Evolutionary conservation across 768 basidiomycete genomes (phyloP).

Genomic region (Russula sp.): DNA sequence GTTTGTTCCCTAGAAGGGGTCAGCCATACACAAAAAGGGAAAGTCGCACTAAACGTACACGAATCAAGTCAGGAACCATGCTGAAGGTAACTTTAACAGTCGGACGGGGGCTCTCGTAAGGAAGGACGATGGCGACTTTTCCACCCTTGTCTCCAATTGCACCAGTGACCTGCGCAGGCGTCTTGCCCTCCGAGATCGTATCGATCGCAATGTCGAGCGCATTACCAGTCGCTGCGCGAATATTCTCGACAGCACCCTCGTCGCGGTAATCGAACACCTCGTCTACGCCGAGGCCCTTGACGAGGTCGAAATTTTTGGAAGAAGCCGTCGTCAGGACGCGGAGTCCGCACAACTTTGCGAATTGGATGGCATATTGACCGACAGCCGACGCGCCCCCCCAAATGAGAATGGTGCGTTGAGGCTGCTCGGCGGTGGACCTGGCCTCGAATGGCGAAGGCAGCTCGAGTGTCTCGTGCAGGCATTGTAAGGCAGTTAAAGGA

Average conservation of each 20-base stretch:
- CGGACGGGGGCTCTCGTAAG: constrained; percentile 21
- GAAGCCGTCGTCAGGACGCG: constrained; percentile 41
- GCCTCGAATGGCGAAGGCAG: constrained; percentile 23
- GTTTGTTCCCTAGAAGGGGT: constrained; percentile 25
- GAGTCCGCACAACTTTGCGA: constrained; percentile 36
- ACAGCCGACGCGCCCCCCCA: constrained; percentile 37
- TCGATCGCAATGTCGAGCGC: constrained; percentile 31
- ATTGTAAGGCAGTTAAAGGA: constrained; percentile 25
- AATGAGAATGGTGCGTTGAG: constrained; percentile 18
- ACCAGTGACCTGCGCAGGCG: constrained; percentile 16
- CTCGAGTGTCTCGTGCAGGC: constrained; percentile 21
- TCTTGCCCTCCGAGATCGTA: constrained; percentile 26
- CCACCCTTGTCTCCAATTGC: constrained; percentile 28
- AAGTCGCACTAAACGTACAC: not conserved
- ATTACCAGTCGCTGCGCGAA: constrained; percentile 32
- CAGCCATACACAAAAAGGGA: not conserved
- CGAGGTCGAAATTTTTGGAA: constrained; percentile 36
- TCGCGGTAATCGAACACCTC: constrained; percentile 37
- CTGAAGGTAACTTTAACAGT: constrained; percentile 1
- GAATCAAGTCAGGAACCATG: not conserved
- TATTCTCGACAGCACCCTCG: constrained; percentile 33
- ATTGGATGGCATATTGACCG: constrained; percentile 39
- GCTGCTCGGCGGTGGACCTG: not conserved
- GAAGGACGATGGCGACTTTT: constrained; percentile 22
- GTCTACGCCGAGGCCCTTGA: constrained; percentile 40